phyloP scores from a whole-genome alignment of 164 flowering plant genomes.

The Brasenia schreberi region DNA sequence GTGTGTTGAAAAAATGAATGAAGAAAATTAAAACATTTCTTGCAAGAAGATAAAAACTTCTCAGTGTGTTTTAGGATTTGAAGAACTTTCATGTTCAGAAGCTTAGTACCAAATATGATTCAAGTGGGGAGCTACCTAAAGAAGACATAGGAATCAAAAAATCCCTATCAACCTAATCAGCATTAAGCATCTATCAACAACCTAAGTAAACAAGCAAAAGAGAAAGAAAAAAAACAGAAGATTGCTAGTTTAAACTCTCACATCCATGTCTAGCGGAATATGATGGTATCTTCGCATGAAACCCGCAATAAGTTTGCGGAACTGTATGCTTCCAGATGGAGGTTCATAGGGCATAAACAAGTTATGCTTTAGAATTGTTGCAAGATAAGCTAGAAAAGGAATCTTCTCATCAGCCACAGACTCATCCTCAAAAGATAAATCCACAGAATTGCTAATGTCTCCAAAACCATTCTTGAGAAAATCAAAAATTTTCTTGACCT shows the following conservation, averaged over 20 bases:
- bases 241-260: conserved; percentile 19
- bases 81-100: too few species aligned
- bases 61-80: too few species aligned
- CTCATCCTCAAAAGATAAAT: conserved; percentile 85
- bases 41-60: too few species aligned
- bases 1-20: too few species aligned
- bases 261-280: conserved; percentile 61
- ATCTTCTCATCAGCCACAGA: conserved; percentile 98
- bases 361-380: conserved; percentile 49
- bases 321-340: conserved; percentile 77
- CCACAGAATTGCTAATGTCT: conserved; percentile 82
- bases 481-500: conserved; percentile 86
- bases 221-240: not conserved
- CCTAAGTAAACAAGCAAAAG: not conserved
- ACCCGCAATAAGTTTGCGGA: conserved; percentile 70
- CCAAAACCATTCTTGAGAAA: conserved; percentile 83
- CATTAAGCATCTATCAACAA: not conserved
- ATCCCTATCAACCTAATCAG: not conserved
- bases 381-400: conserved; percentile 89
- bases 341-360: conserved; percentile 74
- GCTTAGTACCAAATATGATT: too few species aligned
- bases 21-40: too few species aligned
- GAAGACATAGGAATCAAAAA: not conserved
- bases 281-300: conserved; percentile 88
- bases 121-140: not conserved